Percentiles rank a stretch among this genome's conserved stretches.
These are phyloP conservation scores for Suillus weaverae DNA, from an alignment of 768 basidiomycete genomes.

Conservation along the genomic window DNA sequence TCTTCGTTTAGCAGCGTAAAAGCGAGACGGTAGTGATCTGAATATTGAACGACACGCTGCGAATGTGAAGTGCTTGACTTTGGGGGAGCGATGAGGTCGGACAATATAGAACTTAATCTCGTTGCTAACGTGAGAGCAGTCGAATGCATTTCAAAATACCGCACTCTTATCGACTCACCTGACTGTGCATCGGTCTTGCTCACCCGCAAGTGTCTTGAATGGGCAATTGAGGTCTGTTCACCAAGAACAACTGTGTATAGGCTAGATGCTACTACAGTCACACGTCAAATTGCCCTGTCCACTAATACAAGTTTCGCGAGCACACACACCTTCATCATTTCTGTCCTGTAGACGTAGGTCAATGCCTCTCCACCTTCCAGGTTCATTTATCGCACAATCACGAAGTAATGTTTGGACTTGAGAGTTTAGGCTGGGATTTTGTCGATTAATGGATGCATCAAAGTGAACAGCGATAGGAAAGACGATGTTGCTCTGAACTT, in stretches of 20 bases:
- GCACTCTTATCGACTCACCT: slow-evolving; percentile 22
- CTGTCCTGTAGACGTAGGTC: slow-evolving; percentile 34
- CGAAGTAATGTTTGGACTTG: slow-evolving; percentile 30
- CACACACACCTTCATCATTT: slow-evolving; percentile 36
- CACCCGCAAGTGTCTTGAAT: slow-evolving; percentile 22
- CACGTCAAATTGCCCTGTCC: slow-evolving; percentile 10
- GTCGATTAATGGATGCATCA: slow-evolving; percentile 26
- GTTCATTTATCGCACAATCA: slow-evolving; percentile 14
- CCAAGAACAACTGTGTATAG: slow-evolving; percentile 27
- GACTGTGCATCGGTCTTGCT: slow-evolving; percentile 25
- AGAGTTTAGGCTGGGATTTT: slow-evolving; percentile 17
- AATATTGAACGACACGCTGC: slow-evolving; percentile 67
- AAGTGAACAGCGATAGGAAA: slow-evolving; percentile 47
- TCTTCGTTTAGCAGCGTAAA: slow-evolving; percentile 95
- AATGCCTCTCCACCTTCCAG: slow-evolving; percentile 46
- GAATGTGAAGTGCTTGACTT: slow-evolving; percentile 49
- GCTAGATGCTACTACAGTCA: slow-evolving; percentile 18
- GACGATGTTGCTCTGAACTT: slow-evolving; percentile 44
- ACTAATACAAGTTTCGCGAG: not conserved
- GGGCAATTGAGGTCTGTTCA: slow-evolving; percentile 22
- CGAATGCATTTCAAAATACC: slow-evolving; percentile 9
- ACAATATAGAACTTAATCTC: slow-evolving; percentile 40
- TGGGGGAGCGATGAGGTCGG: slow-evolving; percentile 40
- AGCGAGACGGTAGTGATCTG: slow-evolving; percentile 81
- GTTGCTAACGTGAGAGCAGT: slow-evolving; percentile 29